These are phyloP conservation scores for Meira nashicola DNA, from an alignment of 1,284 basidiomycete genomes.

Conservation along the genomic window DNA sequence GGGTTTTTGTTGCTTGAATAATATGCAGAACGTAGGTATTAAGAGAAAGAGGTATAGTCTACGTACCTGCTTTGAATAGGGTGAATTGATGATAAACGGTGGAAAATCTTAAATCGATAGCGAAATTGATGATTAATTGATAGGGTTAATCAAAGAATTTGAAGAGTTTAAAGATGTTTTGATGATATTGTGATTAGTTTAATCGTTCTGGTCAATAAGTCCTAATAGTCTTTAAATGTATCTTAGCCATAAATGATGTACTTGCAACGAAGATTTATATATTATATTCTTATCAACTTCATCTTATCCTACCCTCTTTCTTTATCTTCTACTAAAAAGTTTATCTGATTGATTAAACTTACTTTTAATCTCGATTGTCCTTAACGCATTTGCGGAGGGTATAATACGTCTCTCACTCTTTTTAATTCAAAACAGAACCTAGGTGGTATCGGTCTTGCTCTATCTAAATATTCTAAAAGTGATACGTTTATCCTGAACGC, in stretches of 20 bases:
- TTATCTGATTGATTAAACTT: not conserved
- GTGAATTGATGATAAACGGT: no score
- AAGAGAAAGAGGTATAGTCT: no score
- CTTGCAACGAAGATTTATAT: not conserved
- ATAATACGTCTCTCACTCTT: not conserved
- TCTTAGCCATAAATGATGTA: constrained; percentile 4
- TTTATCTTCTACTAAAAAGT: not conserved
- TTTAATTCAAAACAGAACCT: constrained; percentile 1
- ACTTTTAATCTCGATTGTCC: not conserved
- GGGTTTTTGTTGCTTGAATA: not conserved
- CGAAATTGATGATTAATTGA: not conserved
- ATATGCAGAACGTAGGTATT: no score
- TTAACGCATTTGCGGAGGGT: not conserved
- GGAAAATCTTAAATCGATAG: no score
- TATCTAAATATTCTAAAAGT: constrained; percentile 12
- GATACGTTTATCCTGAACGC: constrained; percentile 9
- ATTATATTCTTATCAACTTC: constrained; percentile 1
- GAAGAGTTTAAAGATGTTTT: not conserved
- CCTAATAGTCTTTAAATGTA: constrained; percentile 1
- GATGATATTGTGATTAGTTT: not conserved
- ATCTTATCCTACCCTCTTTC: not conserved
- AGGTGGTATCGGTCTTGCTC: constrained; percentile 3
- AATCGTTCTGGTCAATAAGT: not conserved
- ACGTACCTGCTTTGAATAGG: no score
- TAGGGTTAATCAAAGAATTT: not conserved